A percentile compares a stretch with the other conserved stretches of the same genome.
Conservation (phyloP, 2,329 filamentous ascomycete species). For the Helotiales sp. region DNA sequence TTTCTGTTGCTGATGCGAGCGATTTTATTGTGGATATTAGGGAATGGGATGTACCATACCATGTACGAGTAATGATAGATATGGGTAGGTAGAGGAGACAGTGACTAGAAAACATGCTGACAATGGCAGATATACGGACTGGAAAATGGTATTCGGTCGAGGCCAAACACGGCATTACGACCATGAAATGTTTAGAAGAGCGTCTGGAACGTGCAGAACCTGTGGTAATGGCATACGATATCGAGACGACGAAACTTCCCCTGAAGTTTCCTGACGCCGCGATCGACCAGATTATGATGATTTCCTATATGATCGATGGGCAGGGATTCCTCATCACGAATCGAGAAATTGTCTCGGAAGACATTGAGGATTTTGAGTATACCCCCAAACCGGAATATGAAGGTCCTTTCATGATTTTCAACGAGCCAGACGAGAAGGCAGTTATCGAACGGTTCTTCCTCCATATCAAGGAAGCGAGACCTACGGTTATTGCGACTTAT, state of each 20-base stretch:
- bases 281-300: slow-evolving; percentile 99
- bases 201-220: slow-evolving; percentile 89
- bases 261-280: slow-evolving; percentile 95
- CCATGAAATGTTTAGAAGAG: slow-evolving; percentile 82
- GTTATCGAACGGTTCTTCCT: slow-evolving; percentile 90
- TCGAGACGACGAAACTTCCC: slow-evolving; percentile 93
- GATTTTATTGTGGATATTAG: slow-evolving; percentile 98
- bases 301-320: slow-evolving; percentile 99
- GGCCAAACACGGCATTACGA: slow-evolving; percentile 85
- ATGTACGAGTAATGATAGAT: slow-evolving; percentile 98
- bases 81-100: slow-evolving; percentile 54
- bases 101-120: slow-evolving; percentile 18
- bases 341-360: slow-evolving; percentile 94
- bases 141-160: slow-evolving; percentile 98
- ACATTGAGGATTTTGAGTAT: slow-evolving; percentile 97
- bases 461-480: slow-evolving; percentile 91
- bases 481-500: slow-evolving; percentile 98
- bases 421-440: slow-evolving; percentile 89
- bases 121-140: slow-evolving; percentile 75
- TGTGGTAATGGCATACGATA: slow-evolving; percentile 99
- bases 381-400: slow-evolving; percentile 96
- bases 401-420: slow-evolving; percentile 96
- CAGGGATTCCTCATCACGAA: slow-evolving; percentile 98
- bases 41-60: slow-evolving; percentile 99
- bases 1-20: slow-evolving; percentile 80